Percentiles rank a stretch among this genome's conserved stretches.
Conservation (phyloP, 257 asterid species). For the Salvia rosmarinus region DNA sequence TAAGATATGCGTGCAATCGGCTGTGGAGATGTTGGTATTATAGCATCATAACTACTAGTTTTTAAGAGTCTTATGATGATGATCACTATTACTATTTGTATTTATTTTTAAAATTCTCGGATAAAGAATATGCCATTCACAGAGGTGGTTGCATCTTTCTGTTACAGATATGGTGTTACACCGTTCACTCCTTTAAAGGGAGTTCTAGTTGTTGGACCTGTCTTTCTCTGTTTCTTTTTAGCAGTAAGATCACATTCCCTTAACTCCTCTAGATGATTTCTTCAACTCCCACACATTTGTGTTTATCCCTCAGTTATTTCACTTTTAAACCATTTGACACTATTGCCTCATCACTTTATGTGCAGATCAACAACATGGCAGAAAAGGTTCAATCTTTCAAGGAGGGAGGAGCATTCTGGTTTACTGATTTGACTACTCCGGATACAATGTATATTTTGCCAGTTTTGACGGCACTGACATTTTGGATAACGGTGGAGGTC, state of each 20-base stretch:
- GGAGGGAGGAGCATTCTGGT: constrained; percentile 86
- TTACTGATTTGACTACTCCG: constrained; percentile 83
- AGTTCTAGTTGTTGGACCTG: constrained; percentile 65
- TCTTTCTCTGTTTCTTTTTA: constrained; percentile 76
- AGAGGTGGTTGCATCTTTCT: constrained; percentile 28
- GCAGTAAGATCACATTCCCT: constrained; percentile 65
- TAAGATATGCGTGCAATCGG: not conserved
- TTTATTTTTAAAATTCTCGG: not conserved
- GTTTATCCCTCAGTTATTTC: constrained; percentile 17
- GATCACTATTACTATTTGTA: too few relatives aligned
- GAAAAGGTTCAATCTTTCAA: constrained; percentile 86
- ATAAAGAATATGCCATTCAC: not conserved
- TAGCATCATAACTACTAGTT: not conserved
- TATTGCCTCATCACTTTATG: constrained; percentile 28
- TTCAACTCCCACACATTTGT: constrained; percentile 12
- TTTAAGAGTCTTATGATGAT: not conserved
- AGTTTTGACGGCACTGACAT: constrained; percentile 76
- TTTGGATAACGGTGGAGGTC: constrained; percentile 96
- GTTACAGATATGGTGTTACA: constrained; percentile 80
- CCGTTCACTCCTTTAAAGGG: constrained; percentile 83
- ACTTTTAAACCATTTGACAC: not conserved
- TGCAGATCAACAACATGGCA: constrained; percentile 79
- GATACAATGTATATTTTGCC: constrained; percentile 78
- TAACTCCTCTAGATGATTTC: not conserved
- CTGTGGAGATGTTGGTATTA: not conserved